Percentiles rank a stretch among this genome's conserved stretches.
Conservation (phyloP, 805 yeast species). For the Metschnikowia kunwiensis region DNA sequence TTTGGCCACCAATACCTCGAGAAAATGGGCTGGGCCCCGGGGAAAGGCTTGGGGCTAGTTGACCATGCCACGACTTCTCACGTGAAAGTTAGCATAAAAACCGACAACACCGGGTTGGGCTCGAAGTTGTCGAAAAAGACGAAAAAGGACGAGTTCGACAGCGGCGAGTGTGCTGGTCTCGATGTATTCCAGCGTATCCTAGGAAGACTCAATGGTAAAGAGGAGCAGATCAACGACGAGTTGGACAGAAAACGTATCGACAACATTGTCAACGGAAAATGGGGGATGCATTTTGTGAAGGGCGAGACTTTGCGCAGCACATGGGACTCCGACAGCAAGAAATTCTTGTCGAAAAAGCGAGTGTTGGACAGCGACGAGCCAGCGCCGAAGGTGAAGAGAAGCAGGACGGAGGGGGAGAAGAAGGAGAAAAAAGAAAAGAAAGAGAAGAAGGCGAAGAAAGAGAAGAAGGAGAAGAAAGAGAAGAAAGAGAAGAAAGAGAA, state of each 20-base stretch:
- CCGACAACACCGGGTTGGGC: slow-evolving; percentile 86
- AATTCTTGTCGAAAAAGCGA: slow-evolving; percentile 19
- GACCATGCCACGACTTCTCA: slow-evolving; percentile 70
- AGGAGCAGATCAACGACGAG: slow-evolving; percentile 59
- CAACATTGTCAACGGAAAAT: slow-evolving; percentile 73
- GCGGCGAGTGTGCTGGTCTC: slow-evolving; percentile 83
- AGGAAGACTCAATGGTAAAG: slow-evolving; percentile 87
- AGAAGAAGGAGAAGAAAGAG: slow-evolving; percentile 19
- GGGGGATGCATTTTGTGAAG: slow-evolving; percentile 84
- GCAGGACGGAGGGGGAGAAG: slow-evolving; percentile 25
- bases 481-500: slow-evolving; percentile 16
- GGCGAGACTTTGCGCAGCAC: slow-evolving; percentile 84
- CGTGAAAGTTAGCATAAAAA: slow-evolving; percentile 77
- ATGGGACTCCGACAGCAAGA: slow-evolving; percentile 61
- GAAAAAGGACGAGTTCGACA: slow-evolving; percentile 65
- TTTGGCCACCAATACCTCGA: slow-evolving; percentile 87
- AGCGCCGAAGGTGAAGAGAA: slow-evolving; percentile 14
- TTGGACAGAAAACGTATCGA: slow-evolving; percentile 67
- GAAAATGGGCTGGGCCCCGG: slow-evolving; percentile 90
- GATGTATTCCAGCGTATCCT: slow-evolving; percentile 90
- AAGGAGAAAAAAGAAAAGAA: slow-evolving; percentile 23
- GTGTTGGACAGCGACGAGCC: slow-evolving; percentile 25
- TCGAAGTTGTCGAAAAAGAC: slow-evolving; percentile 61
- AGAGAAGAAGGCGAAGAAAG: slow-evolving; percentile 24
- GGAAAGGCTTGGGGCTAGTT: slow-evolving; percentile 78